A percentile compares a stretch with the other conserved stretches of the same genome.
Conservation (phyloP, 257 asterid species). For the Solanum lycopersicoides region DNA sequence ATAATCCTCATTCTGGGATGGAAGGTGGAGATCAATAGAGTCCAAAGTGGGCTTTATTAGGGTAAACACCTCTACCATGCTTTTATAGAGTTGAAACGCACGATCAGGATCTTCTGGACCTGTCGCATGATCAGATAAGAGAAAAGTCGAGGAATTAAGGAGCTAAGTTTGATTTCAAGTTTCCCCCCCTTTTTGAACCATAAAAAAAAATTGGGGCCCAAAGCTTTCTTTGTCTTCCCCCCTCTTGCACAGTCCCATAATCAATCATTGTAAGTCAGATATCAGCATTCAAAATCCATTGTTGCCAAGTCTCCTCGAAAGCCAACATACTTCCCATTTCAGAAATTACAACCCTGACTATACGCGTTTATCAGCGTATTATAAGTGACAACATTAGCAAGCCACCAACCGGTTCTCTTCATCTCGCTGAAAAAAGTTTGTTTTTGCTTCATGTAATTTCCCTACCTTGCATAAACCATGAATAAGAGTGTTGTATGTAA, state of each 20-base stretch:
- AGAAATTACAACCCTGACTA: slow-evolving; percentile 42
- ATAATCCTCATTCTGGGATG: slow-evolving; percentile 57
- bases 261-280: slow-evolving; percentile 70
- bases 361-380: slow-evolving; percentile 67
- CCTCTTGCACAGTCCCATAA: slow-evolving; percentile 62
- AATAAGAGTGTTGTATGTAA: slow-evolving; percentile 63
- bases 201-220: too few relatives aligned
- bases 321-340: slow-evolving; percentile 60
- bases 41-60: slow-evolving; percentile 43
- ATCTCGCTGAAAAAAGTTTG: slow-evolving; percentile 64
- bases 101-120: slow-evolving; percentile 61
- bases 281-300: slow-evolving; percentile 58
- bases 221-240: slow-evolving; percentile 89
- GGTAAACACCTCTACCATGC: slow-evolving; percentile 71
- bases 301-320: slow-evolving; percentile 74
- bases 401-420: slow-evolving; percentile 35
- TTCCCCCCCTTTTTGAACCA: too few relatives aligned
- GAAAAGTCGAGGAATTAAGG: slow-evolving; percentile 86
- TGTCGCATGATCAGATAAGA: slow-evolving; percentile 83
- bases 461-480: slow-evolving; percentile 70
- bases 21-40: slow-evolving; percentile 34
- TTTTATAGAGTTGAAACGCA: slow-evolving; percentile 47
- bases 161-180: slow-evolving; percentile 55
- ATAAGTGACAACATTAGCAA: slow-evolving; percentile 62
- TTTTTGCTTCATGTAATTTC: slow-evolving; percentile 52